Base-by-base conservation (phyloP, 169 alveolate species). In the Eimeria tenella region DNA sequence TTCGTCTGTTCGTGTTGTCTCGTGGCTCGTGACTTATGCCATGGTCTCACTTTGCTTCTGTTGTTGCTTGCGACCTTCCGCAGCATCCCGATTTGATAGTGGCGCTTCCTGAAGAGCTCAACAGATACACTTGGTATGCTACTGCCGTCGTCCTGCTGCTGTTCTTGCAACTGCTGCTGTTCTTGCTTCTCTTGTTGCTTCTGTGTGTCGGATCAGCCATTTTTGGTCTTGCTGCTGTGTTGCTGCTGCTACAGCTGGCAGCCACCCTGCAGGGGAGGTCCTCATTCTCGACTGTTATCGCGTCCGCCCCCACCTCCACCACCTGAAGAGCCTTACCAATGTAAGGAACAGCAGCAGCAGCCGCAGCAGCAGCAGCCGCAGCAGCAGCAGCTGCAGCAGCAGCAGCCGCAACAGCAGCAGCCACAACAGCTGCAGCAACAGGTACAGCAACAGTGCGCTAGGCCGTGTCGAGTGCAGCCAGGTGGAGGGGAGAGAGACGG, bases 211-310 rank as follows among this genome's bases (percentile, higher is more conserved):
- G 21, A 25, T 25, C 86, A 25, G 86, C 86, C 1, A 58, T 11
- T 15, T 9, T 4, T 9, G 25, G 86, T 58, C 11, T 8, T 8
- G 25, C 17, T 11, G 13, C 8, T 50, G 86, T 74, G 53, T 11
- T 49, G 86, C 6, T 68, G 60, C 62, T 23, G 86, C 86, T 74
- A 60, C 86, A 42, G 86, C 60, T 74, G 86, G 63, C 86, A n/a
- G 23, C 86, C 55, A 53, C 55, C 60, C 4, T 25, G 86, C 60
- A 74, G 60, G 10, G 86, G 31, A 2, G 86, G 55, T 15, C 55
- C 86, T 74, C 79, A 10, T 68, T 68, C 79, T 17, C 79, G 79
- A 15, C 79, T 68, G 13, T 17, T 68, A 9, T n/a, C 79, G 15
- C 52, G 79, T 5, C 50, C 79, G 79, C 79, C 79, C 49, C 79